These are phyloP conservation scores for Magnolia changhungtana DNA, from an alignment of 164 flowering plant genomes.

Conservation along the genomic window DNA sequence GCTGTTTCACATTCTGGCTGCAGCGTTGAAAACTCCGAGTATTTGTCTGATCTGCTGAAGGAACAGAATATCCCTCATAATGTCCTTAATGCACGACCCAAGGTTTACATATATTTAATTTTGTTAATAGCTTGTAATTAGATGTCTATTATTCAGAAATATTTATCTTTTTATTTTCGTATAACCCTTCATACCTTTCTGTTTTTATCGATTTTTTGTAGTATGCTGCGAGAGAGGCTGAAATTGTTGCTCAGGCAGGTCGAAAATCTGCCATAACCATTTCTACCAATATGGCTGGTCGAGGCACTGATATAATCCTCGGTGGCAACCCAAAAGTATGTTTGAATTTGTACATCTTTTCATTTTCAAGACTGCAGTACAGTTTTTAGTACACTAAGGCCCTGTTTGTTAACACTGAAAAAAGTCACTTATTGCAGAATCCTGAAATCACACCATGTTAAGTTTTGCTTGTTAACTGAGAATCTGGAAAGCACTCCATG, in stretches of 20 bases:
- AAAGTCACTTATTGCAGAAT: neutral
- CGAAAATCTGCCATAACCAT: conserved; percentile 87
- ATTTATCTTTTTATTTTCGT: neutral
- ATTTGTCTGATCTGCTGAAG: conserved; percentile 66
- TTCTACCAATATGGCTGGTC: conserved; percentile 99
- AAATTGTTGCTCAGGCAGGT: conserved; percentile 94
- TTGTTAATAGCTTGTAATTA: neutral
- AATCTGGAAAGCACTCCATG: no score
- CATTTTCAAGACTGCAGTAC: neutral
- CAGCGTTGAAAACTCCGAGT: conserved; percentile 97
- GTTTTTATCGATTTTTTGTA: conserved; percentile 22
- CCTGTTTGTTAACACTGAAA: no score
- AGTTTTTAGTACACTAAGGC: neutral
- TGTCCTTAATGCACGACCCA: conserved; percentile 97
- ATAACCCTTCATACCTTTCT: neutral
- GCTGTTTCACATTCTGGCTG: conserved; percentile 17
- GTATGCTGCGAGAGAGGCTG: conserved; percentile 98
- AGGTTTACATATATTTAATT: conserved; percentile 39
- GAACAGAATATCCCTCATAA: conserved; percentile 75
- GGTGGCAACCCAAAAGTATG: conserved; percentile 97
- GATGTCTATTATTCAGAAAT: neutral
- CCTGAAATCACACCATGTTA: neutral
- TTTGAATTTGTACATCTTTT: neutral
- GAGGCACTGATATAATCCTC: conserved; percentile 95
- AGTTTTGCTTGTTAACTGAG: no score